Percentiles rank a stretch among this genome's conserved stretches.
These are phyloP conservation scores for Saccharomycopsis fibuligera DNA, from an alignment of 805 yeast species.

Conservation along the genomic window DNA sequence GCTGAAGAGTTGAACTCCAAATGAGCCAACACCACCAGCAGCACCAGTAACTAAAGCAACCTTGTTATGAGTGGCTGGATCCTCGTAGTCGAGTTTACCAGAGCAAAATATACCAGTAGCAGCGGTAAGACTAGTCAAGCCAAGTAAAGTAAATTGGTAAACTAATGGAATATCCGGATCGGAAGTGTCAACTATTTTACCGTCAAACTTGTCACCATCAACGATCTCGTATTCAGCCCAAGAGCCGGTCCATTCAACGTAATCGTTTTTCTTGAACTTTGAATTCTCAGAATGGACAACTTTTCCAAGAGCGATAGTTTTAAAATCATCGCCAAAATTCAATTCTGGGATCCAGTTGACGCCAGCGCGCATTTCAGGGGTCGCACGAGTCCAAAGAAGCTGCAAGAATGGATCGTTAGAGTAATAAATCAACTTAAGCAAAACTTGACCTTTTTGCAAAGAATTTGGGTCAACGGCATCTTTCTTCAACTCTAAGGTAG, in stretches of 20 bases:
- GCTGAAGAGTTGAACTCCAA: constrained; percentile 51
- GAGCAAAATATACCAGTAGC: constrained; percentile 42
- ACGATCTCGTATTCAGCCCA: constrained; percentile 47
- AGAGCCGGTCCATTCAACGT: constrained; percentile 32
- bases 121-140: background rate
- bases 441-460: constrained; percentile 34
- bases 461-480: constrained; percentile 22
- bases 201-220: background rate
- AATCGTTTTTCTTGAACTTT: constrained; percentile 38
- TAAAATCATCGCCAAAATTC: constrained; percentile 38
- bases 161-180: background rate
- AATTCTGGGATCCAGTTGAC: constrained; percentile 44
- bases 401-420: constrained; percentile 64
- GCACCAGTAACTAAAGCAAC: constrained; percentile 56
- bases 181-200: background rate
- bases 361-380: too few relatives aligned
- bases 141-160: background rate
- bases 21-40: constrained; percentile 68
- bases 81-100: background rate
- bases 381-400: too few relatives aligned
- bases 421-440: constrained; percentile 39
- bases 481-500: constrained; percentile 28
- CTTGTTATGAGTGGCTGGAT: constrained; percentile 28
- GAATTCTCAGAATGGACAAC: constrained; percentile 41
- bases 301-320: constrained; percentile 45